phyloP scores from a whole-genome alignment of 352 stramenopile species.

The Globisporangium barbulae region DNA sequence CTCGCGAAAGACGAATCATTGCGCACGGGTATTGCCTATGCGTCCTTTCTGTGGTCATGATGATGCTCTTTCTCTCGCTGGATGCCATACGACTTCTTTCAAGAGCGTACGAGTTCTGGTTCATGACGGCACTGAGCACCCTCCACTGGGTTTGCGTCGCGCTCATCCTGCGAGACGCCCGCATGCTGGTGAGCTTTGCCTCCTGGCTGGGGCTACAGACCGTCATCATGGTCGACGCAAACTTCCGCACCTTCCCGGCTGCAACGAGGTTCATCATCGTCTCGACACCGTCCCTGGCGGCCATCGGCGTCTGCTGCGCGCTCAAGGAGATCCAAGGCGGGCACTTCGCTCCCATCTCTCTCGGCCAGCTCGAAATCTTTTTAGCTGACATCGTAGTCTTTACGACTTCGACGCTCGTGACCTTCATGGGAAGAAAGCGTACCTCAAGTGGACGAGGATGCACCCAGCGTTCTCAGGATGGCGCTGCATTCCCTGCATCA shows the following conservation, averaged over 20 bases:
- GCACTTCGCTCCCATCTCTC: not conserved
- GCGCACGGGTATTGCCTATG: not conserved
- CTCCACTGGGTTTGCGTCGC: not conserved
- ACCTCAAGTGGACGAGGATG: not conserved
- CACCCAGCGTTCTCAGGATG: not conserved
- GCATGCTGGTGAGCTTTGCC: not conserved
- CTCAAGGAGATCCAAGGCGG: not conserved
- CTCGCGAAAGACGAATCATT: not conserved
- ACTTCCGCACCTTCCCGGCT: not conserved
- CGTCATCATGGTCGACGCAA: not conserved
- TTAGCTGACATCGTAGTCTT: not conserved
- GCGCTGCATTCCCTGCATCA: not conserved
- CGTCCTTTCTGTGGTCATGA: not conserved
- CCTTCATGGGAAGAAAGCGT: conserved; percentile 5
- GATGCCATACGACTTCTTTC: not conserved
- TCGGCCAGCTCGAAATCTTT: not conserved
- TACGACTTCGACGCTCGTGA: conserved; percentile 5
- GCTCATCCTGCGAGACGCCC: not conserved
- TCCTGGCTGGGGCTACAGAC: not conserved
- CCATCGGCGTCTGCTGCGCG: not conserved
- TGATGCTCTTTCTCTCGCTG: not conserved
- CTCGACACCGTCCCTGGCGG: not conserved
- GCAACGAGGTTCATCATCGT: not conserved
- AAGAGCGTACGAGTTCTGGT: conserved; percentile 2
- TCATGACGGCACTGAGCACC: not conserved